A percentile compares a stretch with the other conserved stretches of the same genome.
Evolutionary conservation across 2,329 filamentous ascomycete genomes (phyloP).

Genomic region (Talaromyces islandicus): DNA sequence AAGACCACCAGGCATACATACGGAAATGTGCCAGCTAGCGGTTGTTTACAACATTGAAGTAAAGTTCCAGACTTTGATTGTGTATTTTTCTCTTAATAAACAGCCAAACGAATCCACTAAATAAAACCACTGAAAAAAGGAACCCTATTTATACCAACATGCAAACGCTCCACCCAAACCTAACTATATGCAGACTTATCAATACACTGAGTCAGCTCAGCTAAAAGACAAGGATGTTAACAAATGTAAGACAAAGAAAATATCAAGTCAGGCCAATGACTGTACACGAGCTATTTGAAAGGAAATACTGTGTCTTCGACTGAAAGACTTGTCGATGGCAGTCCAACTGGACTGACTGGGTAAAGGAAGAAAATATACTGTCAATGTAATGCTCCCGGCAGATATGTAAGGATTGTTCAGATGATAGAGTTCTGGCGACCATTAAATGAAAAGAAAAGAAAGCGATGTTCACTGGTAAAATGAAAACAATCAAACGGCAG

Average conservation of each 20-base stretch:
- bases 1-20: no score
- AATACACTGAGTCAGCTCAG: conserved; percentile 5
- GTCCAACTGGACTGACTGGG: neutral
- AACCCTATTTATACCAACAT: neutral
- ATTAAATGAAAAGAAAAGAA: no score
- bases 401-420: neutral
- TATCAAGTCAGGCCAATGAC: neutral
- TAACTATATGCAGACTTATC: conserved; percentile 19
- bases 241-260: conserved; percentile 6
- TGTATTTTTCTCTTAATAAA: neutral
- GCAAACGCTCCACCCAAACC: conserved; percentile 3
- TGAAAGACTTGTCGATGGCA: neutral
- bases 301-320: neutral
- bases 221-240: neutral
- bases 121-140: neutral
- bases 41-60: neutral
- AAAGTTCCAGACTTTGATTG: neutral
- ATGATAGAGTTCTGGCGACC: neutral
- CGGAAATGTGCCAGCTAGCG: no score
- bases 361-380: neutral
- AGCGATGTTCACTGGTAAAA: neutral
- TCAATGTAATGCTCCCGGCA: neutral
- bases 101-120: neutral
- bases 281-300: neutral
- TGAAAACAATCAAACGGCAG: conserved; percentile 18